These are phyloP conservation scores for Drechslera avenae DNA, from an alignment of 2,329 filamentous ascomycete genomes.

Conservation along the genomic window DNA sequence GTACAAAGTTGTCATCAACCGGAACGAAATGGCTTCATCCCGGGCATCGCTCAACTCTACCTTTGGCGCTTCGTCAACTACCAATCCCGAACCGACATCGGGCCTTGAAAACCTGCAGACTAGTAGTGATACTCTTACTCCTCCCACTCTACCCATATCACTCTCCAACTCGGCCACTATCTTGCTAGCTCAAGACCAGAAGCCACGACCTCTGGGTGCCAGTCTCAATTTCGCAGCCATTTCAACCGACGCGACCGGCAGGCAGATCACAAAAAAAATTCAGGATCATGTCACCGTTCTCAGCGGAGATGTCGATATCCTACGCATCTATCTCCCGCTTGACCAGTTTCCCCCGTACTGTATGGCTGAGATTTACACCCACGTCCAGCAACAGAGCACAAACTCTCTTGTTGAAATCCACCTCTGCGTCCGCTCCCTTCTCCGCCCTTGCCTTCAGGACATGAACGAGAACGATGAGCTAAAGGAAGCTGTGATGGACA, in stretches of 20 bases:
- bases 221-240: background rate
- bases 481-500: background rate
- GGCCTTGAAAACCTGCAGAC: background rate
- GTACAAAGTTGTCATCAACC: background rate
- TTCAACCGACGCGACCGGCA: background rate
- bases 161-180: background rate
- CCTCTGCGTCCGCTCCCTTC: slow-evolving; percentile 7
- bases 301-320: background rate
- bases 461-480: background rate
- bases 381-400: background rate
- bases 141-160: background rate
- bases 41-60: background rate
- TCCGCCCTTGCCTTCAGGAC: slow-evolving; percentile 7
- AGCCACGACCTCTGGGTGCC: background rate
- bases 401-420: background rate
- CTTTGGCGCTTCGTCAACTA: background rate
- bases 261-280: background rate
- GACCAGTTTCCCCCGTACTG: background rate
- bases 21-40: background rate
- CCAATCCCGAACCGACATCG: background rate
- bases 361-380: background rate
- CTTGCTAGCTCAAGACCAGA: background rate
- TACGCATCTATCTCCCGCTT: slow-evolving; percentile 4
- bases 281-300: background rate
- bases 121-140: background rate